Conservation (phyloP, 2,329 filamentous ascomycete species). For the Furcasterigmium furcatum region DNA sequence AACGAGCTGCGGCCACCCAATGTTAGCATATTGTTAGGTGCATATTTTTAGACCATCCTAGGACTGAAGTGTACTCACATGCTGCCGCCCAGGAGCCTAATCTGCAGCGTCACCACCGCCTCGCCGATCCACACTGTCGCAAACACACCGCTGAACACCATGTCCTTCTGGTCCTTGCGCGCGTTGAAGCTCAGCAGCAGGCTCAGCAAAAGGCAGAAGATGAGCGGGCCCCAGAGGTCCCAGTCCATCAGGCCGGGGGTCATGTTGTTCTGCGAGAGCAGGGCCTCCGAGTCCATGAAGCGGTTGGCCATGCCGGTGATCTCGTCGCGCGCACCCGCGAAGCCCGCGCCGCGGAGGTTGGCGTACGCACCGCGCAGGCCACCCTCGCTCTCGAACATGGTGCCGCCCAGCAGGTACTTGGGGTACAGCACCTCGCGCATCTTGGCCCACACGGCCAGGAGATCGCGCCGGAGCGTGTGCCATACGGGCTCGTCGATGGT, state of each 20-base stretch:
- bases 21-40: not conserved
- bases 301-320: conserved; percentile 58
- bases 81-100: conserved; percentile 92
- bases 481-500: conserved; percentile 97
- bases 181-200: conserved; percentile 84
- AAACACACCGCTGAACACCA: conserved; percentile 95
- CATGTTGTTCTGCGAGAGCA: conserved; percentile 67
- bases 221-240: conserved; percentile 96
- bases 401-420: conserved; percentile 79
- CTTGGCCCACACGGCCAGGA: conserved; percentile 95
- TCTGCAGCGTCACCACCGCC: conserved; percentile 95
- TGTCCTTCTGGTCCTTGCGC: conserved; percentile 73
- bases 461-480: conserved; percentile 91
- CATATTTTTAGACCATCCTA: conserved; percentile 15
- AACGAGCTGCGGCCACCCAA: conserved; percentile 90
- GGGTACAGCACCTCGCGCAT: conserved; percentile 97
- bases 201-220: conserved; percentile 89
- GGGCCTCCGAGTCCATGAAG: conserved; percentile 60
- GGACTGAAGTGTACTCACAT: conserved; percentile 63
- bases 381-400: conserved; percentile 55
- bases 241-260: conserved; percentile 89
- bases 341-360: conserved; percentile 55
- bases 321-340: conserved; percentile 59
- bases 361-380: conserved; percentile 60
- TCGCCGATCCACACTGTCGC: conserved; percentile 96